Evolutionary conservation across 345 rosid genomes (phyloP), one percentile per base, ranked within the genome.

Genomic region (Populus euphratica): DNA sequence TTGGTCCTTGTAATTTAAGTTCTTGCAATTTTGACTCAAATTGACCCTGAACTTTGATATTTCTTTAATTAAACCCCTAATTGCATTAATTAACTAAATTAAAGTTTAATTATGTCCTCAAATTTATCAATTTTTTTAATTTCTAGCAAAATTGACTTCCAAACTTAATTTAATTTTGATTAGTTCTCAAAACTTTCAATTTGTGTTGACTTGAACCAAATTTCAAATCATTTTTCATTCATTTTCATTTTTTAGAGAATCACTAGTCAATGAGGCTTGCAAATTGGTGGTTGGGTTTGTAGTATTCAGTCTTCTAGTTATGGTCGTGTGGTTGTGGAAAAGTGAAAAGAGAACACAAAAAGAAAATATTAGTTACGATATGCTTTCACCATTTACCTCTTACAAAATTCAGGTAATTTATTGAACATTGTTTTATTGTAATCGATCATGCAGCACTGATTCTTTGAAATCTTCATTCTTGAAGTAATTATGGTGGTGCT

Each of bases 391-490:
- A 66, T 83, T 84, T 82, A 89, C 93, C 27, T 93, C 94, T 61
- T 93, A 36, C 98, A 93, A 79, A 89, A 89, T 81, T 93, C 99
- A 88, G 99, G 99, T 93, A 83, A 74, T 74, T 69, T 13, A 41
- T 73, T 67, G n/a, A 81, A 41, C 36, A 31, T 50, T 77, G 39
- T 68, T 80, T 14, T 18, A 35, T 59, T 44, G 14, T 68, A 63
- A 18, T 38, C 1, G 17, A 27, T 75, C 31, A 41, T n/a, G 12
- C 35, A 39, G 50, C 29, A 23, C 31, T 66, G 66, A 27, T 66
- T 29, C 77, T 78, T 20, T 71, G 64, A 35, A 29, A 41, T 8
- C 38, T n/a, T 76, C 11, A 5, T 12, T 74, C 25, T 5, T 25
- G 39, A 9, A 43, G 47, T n/a, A 39, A 49, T 61, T 69, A 25